These are phyloP conservation scores for Phtheirospermum japonicum DNA, from an alignment of 257 asterid species.

Conservation along the genomic window DNA sequence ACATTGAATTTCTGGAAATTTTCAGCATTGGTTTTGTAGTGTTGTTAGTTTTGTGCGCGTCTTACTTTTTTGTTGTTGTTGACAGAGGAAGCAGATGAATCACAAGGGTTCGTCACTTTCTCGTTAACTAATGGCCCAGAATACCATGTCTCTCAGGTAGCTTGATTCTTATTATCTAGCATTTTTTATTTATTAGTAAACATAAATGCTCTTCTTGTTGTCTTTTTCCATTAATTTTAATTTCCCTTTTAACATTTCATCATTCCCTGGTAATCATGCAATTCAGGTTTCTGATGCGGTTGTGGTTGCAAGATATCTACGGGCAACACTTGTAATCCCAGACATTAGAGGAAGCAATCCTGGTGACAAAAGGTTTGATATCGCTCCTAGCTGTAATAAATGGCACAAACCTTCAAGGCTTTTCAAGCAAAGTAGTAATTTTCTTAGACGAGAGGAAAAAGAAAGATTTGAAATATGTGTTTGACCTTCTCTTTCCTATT, in stretches of 20 bases:
- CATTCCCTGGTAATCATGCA: slow-evolving; percentile 23
- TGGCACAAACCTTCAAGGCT: slow-evolving; percentile 7
- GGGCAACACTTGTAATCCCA: slow-evolving; percentile 89
- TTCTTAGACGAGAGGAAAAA: slow-evolving; percentile 4
- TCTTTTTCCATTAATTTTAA: neutral
- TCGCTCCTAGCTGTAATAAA: slow-evolving; percentile 26
- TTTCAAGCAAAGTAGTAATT: slow-evolving; percentile 19
- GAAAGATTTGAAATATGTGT: slow-evolving; percentile 4
- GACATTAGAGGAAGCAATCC: slow-evolving; percentile 87
- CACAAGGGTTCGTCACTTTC: slow-evolving; percentile 78
- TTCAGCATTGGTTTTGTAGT: neutral
- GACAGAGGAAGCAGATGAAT: slow-evolving; percentile 72
- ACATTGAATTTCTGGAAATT: neutral
- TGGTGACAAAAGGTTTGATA: slow-evolving; percentile 75
- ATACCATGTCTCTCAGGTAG: slow-evolving; percentile 97
- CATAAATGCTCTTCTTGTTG: neutral
- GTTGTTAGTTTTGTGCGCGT: slow-evolving; percentile 1
- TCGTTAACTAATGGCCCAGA: slow-evolving; percentile 98
- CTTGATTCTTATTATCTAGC: neutral
- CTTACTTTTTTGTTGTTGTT: slow-evolving; percentile 15
- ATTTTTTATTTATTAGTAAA: neutral
- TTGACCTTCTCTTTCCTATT: slow-evolving; percentile 14
- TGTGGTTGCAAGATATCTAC: slow-evolving; percentile 83
- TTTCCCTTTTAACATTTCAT: slow-evolving; percentile 23
- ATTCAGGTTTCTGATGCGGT: slow-evolving; percentile 91